A percentile compares a stretch with the other conserved stretches of the same genome.
Conservation (phyloP, 495 filamentous ascomycete genomes). For the Apodospora peruviana region DNA sequence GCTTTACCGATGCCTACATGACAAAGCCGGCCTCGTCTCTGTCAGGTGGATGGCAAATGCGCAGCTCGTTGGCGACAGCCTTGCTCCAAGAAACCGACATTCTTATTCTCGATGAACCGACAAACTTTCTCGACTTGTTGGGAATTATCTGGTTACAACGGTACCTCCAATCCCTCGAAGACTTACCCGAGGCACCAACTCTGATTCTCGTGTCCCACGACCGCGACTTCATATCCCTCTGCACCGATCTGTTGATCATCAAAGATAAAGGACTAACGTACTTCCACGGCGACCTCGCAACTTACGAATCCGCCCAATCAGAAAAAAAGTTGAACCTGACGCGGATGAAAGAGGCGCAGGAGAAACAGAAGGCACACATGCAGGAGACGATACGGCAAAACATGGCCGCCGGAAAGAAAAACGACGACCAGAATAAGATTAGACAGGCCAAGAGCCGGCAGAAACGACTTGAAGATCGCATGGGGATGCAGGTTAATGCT, state of each 20-base stretch:
- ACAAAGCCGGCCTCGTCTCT: slow-evolving; percentile 53
- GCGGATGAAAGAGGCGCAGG: slow-evolving; percentile 75
- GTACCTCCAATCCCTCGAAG: slow-evolving; percentile 51
- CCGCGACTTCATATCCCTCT: slow-evolving; percentile 65
- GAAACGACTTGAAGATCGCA: slow-evolving; percentile 74
- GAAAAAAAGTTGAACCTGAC: slow-evolving; percentile 58
- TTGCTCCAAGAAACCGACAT: slow-evolving; percentile 69
- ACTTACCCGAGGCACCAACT: slow-evolving; percentile 35
- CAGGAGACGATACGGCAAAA: slow-evolving; percentile 68
- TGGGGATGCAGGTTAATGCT: slow-evolving; percentile 67
- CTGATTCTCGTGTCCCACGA: slow-evolving; percentile 77
- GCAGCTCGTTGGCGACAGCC: slow-evolving; percentile 59
- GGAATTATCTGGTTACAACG: slow-evolving; percentile 79
- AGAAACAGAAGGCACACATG: slow-evolving; percentile 70
- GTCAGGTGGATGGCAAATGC: slow-evolving; percentile 78
- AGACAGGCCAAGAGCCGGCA: slow-evolving; percentile 71
- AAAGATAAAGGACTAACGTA: slow-evolving; percentile 60
- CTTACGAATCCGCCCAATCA: slow-evolving; percentile 61
- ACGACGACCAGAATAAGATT: slow-evolving; percentile 73
- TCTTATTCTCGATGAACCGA: slow-evolving; percentile 81
- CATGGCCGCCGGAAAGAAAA: slow-evolving; percentile 61
- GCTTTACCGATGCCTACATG: slow-evolving; percentile 59
- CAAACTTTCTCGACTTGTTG: slow-evolving; percentile 76
- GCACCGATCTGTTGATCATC: slow-evolving; percentile 70
- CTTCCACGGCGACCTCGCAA: slow-evolving; percentile 64